Base-by-base conservation (phyloP, 75 land plant species). In the Pinus albicaulis region DNA sequence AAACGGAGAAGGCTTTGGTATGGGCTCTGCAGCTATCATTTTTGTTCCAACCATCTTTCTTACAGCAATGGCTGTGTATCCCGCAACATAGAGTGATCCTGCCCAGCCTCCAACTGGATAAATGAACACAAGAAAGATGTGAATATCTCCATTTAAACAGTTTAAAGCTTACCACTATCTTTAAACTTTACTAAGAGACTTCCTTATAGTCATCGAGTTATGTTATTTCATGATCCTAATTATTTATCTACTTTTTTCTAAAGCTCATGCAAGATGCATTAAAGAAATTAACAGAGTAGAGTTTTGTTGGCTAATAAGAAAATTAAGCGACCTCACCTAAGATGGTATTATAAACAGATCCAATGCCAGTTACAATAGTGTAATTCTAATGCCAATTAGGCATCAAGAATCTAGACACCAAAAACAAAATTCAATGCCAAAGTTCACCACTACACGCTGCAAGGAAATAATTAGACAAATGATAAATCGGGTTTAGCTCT, bases 51-150 rank as follows among this genome's bases (percentile, higher is more conserved):
- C 98, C 22, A 95, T 81, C 66, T 79, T 90, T 72, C 98, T 79
- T 34, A 97, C 92, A 15, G 86, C 77, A 38, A 97, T 79, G 55
- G 98, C 92, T 20, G 93, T 92, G 69, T 71, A 95, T 11, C 99
- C 99, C 7, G 99, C 95, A 72, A 97, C 99, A 81, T 68, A 78
- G 61, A 97, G 91, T 34, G 93, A 91, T 73, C 93, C 95, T n/a
- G 89, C 76, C 99, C 99, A 97, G 11, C 99, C 99, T 57, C 87
- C 97, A 82, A 87, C 99, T 96, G 98, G 85, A 82, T 41, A 26
- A 36, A 53, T 2, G 14, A 55, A 68, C 71, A 68, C n/a, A 19
- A n/a, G 22, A 41, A 12, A 10, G 5, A 11, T 38, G 41, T 41
- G 52, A 38, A 68, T 68, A 68, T 68, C 11, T 28, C 72, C 19